Evolutionary conservation across 2,329 filamentous ascomycete genomes (phyloP), one percentile per base, ranked within the genome.

Genomic region (Sporothrix dimorphospora): DNA sequence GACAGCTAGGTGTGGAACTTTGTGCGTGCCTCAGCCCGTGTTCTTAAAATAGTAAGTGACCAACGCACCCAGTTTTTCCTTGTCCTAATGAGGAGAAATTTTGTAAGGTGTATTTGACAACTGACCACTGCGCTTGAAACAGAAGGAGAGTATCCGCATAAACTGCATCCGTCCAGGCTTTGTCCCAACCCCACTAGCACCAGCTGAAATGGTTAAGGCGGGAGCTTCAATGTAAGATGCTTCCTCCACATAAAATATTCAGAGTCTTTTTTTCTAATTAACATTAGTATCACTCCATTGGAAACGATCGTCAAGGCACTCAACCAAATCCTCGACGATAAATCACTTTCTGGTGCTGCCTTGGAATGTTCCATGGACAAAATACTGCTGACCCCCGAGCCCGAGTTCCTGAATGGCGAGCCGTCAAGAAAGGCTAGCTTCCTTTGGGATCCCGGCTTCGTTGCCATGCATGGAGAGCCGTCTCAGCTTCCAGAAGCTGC

Each of bases 81-180:
- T 34, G 30, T 34, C 30, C 30, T 34, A 34, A 34, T 34, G 30
- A 34, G 30, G 30, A 34, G 6, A 34, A 6, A 34, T 34, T 34
- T 34, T 34, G 6, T 34, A 34, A 34, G 30, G 30, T 34, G 30
- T 34, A 34, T 34, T 34, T 34, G 30, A 34, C 6, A 34, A 34
- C 30, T 34, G 30, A 34, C 30, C 30, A 34, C 30, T 34, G 30
- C 30, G 3, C 30, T 45, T 11, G 4, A 16, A 45, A 45, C 11
- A 59, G 55, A 38, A 59, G n/a, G 55, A 59, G 24, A 59, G 38
- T 27, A 59, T 59, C 19, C 55, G 55, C 27, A 59, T 59, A 14
- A 59, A 59, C 27, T 59, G 55, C 55, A 59, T 59, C 19, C 55
- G 55, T 19, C 55, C 55, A 19, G 55, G 55, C 27, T 59, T 59